Conservation (phyloP, 805 yeast genomes). For the Zygosaccharomyces pseudorouxii region DNA sequence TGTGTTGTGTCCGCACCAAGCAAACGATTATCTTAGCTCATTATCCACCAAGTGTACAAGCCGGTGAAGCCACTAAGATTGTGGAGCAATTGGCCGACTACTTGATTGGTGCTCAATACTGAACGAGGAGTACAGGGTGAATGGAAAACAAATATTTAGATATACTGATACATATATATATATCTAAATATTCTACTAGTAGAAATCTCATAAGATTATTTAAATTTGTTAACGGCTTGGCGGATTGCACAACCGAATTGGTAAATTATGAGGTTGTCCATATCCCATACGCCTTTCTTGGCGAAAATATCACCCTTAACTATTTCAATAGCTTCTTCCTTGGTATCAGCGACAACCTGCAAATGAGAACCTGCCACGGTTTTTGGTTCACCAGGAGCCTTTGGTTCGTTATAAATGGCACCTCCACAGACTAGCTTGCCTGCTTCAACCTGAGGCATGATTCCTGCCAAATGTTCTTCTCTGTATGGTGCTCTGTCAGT, state of each 20-base stretch:
- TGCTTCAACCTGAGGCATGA: constrained; percentile 40
- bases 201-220: not conserved
- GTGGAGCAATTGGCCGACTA: constrained; percentile 96
- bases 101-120: constrained; percentile 81
- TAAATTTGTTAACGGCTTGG: constrained; percentile 31
- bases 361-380: constrained; percentile 66
- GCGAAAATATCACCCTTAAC: constrained; percentile 61
- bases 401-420: constrained; percentile 46
- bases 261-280: constrained; percentile 53
- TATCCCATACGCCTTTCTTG: constrained; percentile 70
- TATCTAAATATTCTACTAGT: constrained; percentile 1
- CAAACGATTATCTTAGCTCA: constrained; percentile 94
- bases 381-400: constrained; percentile 38
- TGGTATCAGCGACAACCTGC: constrained; percentile 58
- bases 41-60: constrained; percentile 83
- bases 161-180: constrained; percentile 2
- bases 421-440: constrained; percentile 49
- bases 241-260: constrained; percentile 50
- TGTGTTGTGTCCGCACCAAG: constrained; percentile 85
- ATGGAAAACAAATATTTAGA: not conserved
- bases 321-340: constrained; percentile 60
- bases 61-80: constrained; percentile 92
- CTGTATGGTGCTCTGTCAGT: constrained; percentile 51
- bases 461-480: constrained; percentile 47
- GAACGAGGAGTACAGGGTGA: constrained; percentile 15